A percentile compares a stretch with the other conserved stretches of the same genome.
Conservation (phyloP, 345 rosid genomes). For the Salix udensis region DNA sequence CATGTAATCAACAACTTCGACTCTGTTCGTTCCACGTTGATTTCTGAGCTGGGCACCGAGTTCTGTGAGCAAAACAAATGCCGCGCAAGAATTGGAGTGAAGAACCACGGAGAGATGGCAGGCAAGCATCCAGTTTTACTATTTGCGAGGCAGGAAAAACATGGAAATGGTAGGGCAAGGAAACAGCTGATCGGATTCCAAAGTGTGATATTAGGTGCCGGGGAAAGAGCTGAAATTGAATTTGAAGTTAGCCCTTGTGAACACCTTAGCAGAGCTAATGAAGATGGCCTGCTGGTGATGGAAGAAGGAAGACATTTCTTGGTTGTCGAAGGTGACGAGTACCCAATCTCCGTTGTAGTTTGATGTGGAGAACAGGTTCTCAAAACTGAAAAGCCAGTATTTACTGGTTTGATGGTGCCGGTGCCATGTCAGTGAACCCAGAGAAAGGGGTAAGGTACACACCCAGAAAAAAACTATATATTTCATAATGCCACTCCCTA, state of each 20-base stretch:
- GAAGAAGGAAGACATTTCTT: constrained; percentile 66
- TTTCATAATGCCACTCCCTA: too few relatives aligned
- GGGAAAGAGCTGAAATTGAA: constrained; percentile 50
- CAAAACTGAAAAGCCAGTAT: not conserved
- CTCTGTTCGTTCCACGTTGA: constrained; percentile 23
- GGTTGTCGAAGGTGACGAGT: constrained; percentile 58
- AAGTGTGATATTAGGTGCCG: constrained; percentile 51
- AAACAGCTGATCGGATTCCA: constrained; percentile 68
- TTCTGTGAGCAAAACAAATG: constrained; percentile 44
- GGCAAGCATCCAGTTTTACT: constrained; percentile 75
- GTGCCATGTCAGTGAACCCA: not conserved
- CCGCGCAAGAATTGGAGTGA: constrained; percentile 37
- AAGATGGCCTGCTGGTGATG: constrained; percentile 61
- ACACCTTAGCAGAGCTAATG: constrained; percentile 57
- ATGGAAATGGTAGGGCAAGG: constrained; percentile 50
- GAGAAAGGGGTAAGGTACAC: not conserved
- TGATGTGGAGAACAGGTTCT: constrained; percentile 19
- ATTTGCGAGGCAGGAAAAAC: constrained; percentile 45
- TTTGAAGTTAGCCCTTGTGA: constrained; percentile 60
- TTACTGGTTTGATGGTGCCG: not conserved
- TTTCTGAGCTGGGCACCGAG: constrained; percentile 46
- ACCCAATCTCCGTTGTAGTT: constrained; percentile 36
- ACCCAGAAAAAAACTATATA: too few relatives aligned
- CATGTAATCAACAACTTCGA: constrained; percentile 13
- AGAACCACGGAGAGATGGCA: constrained; percentile 55